phyloP scores from a whole-genome alignment of 805 yeast genomes.

The Pichia nakasei region DNA sequence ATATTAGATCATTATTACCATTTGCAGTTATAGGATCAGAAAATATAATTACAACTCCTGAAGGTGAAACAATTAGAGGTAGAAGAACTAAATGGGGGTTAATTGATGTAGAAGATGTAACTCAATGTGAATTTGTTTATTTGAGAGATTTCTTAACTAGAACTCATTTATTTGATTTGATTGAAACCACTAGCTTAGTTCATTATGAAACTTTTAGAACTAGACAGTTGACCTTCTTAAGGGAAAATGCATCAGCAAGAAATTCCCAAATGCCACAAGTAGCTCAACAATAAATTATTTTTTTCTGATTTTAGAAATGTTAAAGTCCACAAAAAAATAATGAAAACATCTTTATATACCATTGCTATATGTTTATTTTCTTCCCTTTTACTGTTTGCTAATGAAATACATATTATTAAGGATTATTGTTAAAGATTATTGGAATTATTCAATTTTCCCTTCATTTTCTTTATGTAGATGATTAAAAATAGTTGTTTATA shows the following conservation, averaged over 20 bases:
- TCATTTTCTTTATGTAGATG: too few species aligned
- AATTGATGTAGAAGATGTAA: slow-evolving; percentile 86
- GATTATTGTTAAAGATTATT: not conserved
- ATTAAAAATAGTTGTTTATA: too few species aligned
- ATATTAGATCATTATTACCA: slow-evolving; percentile 72
- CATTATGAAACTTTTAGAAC: slow-evolving; percentile 93
- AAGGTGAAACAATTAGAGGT: slow-evolving; percentile 79
- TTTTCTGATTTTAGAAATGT: too few species aligned
- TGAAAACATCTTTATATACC: not conserved
- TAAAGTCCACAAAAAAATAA: too few species aligned
- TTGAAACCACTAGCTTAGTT: slow-evolving; percentile 78
- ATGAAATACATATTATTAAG: not conserved
- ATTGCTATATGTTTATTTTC: not conserved
- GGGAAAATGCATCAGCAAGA: slow-evolving; percentile 67
- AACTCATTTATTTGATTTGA: slow-evolving; percentile 91
- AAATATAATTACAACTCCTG: slow-evolving; percentile 53
- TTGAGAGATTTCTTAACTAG: slow-evolving; percentile 90
- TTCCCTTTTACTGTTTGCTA: slow-evolving; percentile 3
- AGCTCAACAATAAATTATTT: slow-evolving; percentile 1
- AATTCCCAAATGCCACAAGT: slow-evolving; percentile 23
- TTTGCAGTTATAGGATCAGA: slow-evolving; percentile 94
- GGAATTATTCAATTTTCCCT: too few species aligned
- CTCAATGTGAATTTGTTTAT: slow-evolving; percentile 92
- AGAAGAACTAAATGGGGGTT: slow-evolving; percentile 92
- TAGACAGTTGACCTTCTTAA: slow-evolving; percentile 86